Evolutionary conservation across 805 yeast species (phyloP).

Genomic region (Cyberlindnera mycetangii): DNA sequence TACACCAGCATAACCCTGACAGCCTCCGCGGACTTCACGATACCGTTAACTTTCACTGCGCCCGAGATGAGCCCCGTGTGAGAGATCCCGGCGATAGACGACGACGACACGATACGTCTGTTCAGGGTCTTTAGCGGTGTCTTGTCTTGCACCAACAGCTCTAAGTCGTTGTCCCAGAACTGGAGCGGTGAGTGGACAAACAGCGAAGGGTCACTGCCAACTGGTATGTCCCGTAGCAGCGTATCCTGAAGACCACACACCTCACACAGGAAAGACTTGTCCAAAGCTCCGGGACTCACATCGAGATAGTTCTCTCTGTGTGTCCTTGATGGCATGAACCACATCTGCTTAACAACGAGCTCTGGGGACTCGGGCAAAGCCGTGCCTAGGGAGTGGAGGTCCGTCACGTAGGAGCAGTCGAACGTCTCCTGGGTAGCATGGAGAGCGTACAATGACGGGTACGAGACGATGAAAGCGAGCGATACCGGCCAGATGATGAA

Average conservation of each 20-base stretch:
- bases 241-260: constrained; percentile 34
- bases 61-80: constrained; percentile 36
- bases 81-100: constrained; percentile 1
- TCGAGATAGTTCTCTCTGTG: constrained; percentile 6
- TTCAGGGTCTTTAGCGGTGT: constrained; percentile 40
- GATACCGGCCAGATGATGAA: constrained; percentile 50
- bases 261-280: constrained; percentile 35
- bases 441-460: constrained; percentile 43
- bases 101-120: constrained; percentile 14
- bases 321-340: constrained; percentile 18
- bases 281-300: constrained; percentile 29
- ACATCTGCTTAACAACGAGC: constrained; percentile 22
- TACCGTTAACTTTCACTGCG: constrained; percentile 40
- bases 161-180: constrained; percentile 39
- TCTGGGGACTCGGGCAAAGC: constrained; percentile 18
- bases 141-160: constrained; percentile 30
- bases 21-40: constrained; percentile 39
- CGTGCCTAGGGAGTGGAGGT: constrained; percentile 8
- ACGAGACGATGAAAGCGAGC: constrained; percentile 44
- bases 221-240: constrained; percentile 26
- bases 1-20: constrained; percentile 36
- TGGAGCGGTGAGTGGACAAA: constrained; percentile 40
- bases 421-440: constrained; percentile 28
- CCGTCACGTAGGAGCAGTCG: constrained; percentile 19
- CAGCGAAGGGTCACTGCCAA: constrained; percentile 1